Conservation (phyloP, 2,329 filamentous ascomycete species). For the Xylaria sp. region DNA sequence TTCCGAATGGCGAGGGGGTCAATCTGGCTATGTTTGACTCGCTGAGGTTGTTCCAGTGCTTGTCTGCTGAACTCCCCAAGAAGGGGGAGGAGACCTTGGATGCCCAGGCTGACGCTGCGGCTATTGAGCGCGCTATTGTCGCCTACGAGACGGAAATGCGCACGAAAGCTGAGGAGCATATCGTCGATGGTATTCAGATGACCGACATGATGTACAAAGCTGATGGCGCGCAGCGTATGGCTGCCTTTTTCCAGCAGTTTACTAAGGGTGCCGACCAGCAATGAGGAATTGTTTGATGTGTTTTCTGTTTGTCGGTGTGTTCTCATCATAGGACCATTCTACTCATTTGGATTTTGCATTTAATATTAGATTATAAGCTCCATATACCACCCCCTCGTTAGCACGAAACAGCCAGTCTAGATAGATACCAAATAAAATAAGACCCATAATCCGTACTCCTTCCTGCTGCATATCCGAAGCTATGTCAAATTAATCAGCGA, state of each 20-base stretch:
- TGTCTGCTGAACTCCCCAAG: conserved; percentile 15
- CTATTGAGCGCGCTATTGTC: conserved; percentile 30
- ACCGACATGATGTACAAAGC: conserved; percentile 21
- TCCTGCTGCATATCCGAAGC: background rate
- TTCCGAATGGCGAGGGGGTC: conserved; percentile 35
- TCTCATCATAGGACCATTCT: background rate
- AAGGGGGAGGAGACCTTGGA: background rate
- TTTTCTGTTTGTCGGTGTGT: background rate
- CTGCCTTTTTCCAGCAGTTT: conserved; percentile 29
- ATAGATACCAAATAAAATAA: background rate
- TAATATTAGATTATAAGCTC: background rate
- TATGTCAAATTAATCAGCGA: background rate
- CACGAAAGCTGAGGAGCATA: conserved; percentile 17
- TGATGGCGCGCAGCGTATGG: conserved; percentile 30
- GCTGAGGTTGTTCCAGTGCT: conserved; percentile 26
- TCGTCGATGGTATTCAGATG: conserved; percentile 23
- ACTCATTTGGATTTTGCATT: background rate
- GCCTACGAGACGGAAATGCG: conserved; percentile 32
- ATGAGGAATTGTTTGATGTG: background rate
- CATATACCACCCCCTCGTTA: background rate
- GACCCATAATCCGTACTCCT: background rate
- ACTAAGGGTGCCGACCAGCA: background rate
- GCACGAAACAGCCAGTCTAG: background rate
- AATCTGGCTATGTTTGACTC: conserved; percentile 35
- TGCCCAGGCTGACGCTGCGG: conserved; percentile 1